Evolutionary conservation across 2,329 filamentous ascomycete genomes (phyloP).

Genomic region (Colletotrichum melonis): DNA sequence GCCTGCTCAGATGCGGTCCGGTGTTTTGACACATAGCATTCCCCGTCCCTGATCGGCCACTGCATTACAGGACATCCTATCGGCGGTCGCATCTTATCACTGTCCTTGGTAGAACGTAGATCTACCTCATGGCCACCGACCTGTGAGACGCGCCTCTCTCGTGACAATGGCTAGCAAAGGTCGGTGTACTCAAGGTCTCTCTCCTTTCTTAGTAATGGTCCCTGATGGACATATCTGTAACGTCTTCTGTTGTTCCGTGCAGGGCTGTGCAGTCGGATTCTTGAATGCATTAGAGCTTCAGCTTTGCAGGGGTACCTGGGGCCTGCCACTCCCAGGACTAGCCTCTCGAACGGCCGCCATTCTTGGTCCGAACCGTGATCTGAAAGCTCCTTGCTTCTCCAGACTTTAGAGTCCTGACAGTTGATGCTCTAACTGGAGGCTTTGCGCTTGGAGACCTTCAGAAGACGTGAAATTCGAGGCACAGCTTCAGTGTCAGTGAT

Average conservation of each 20-base stretch:
- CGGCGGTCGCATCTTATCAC: not conserved
- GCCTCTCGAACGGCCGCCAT: constrained; percentile 7
- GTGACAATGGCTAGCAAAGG: not conserved
- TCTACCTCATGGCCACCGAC: not conserved
- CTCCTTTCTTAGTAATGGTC: no score
- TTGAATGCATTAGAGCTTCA: constrained; percentile 16
- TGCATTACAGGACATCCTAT: not conserved
- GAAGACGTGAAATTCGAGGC: not conserved
- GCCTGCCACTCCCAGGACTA: not conserved
- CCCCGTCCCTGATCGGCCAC: not conserved
- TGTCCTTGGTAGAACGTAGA: no score
- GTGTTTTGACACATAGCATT: not conserved
- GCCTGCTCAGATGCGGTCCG: not conserved
- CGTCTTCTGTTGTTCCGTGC: not conserved
- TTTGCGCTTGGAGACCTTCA: not conserved
- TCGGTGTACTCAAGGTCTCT: not conserved
- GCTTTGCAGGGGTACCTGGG: constrained; percentile 1
- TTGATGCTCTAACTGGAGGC: not conserved
- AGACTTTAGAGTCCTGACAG: not conserved
- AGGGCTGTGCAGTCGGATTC: constrained; percentile 12
- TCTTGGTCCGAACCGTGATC: constrained; percentile 3
- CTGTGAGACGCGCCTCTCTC: not conserved
- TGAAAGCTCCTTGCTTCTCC: not conserved
- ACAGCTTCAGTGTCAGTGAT: not conserved
- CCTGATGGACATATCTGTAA: not conserved